Evolutionary conservation across 345 rosid species (phyloP).

Genomic region (Triadica sebifera): DNA sequence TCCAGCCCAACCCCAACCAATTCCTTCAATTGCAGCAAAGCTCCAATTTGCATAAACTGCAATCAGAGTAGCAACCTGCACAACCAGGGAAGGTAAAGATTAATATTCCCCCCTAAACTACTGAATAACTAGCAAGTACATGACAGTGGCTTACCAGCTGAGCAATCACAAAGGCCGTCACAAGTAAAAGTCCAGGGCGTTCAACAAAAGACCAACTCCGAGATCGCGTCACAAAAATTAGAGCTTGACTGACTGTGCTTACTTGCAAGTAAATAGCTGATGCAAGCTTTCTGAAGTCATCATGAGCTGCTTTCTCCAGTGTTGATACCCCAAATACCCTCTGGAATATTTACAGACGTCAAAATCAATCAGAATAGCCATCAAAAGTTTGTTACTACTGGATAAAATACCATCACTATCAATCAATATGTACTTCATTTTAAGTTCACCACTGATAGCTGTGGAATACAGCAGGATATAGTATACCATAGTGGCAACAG

Average conservation of each 20-base stretch:
- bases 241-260: conserved; percentile 94
- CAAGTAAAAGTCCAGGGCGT: conserved; percentile 83
- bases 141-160: conserved; percentile 67
- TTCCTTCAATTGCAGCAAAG: conserved; percentile 95
- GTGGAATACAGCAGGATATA: neutral
- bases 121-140: conserved; percentile 7
- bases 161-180: conserved; percentile 75
- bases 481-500: neutral
- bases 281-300: conserved; percentile 91
- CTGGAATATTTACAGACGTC: conserved; percentile 39
- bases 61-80: conserved; percentile 88
- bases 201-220: conserved; percentile 94
- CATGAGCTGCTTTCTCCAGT: conserved; percentile 84
- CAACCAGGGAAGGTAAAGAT: conserved; percentile 11
- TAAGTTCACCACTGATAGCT: neutral
- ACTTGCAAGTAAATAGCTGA: conserved; percentile 96
- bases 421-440: conserved; percentile 3
- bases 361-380: conserved; percentile 13
- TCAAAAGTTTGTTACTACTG: neutral
- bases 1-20: conserved; percentile 99
- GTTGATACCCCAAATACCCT: conserved; percentile 77
- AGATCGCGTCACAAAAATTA: conserved; percentile 91
- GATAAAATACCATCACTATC: neutral
- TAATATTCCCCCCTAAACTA: conserved; percentile 12
- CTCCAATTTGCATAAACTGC: conserved; percentile 95